These are phyloP conservation scores for Yamadazyma sp. DNA, from an alignment of 1,139 yeast genomes.

Conservation along the genomic window DNA sequence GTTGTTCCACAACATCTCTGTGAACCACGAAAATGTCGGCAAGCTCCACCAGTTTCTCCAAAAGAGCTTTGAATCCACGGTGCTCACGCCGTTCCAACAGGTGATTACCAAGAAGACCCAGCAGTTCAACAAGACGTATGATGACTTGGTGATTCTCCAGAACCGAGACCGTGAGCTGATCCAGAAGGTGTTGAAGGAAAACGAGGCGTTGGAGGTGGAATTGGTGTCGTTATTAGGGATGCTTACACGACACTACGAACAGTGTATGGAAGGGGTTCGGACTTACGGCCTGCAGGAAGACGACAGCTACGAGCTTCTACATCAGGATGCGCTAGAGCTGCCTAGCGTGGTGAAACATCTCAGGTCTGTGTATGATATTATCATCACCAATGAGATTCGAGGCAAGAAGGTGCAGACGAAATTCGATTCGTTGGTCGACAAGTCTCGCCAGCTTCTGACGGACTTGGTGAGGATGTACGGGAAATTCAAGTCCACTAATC, in stretches of 20 bases:
- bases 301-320: constrained; percentile 30
- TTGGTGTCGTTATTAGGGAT: constrained; percentile 69
- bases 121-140: constrained; percentile 21
- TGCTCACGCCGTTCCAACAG: constrained; percentile 17
- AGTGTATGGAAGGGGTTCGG: constrained; percentile 50
- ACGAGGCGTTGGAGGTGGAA: constrained; percentile 61
- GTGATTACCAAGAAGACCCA: constrained; percentile 17
- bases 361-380: constrained; percentile 36
- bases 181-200: constrained; percentile 33
- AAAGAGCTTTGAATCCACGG: constrained; percentile 16
- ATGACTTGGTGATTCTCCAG: constrained; percentile 20
- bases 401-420: constrained; percentile 24
- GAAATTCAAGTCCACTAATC: constrained; percentile 23
- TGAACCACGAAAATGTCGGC: constrained; percentile 28
- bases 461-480: constrained; percentile 13
- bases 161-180: constrained; percentile 15
- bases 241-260: constrained; percentile 80
- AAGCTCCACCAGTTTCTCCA: constrained; percentile 24
- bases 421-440: constrained; percentile 7
- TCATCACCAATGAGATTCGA: constrained; percentile 35
- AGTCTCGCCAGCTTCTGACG: constrained; percentile 3
- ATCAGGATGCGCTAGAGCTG: constrained; percentile 34
- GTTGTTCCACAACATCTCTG: constrained; percentile 27
- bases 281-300: constrained; percentile 12
- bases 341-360: constrained; percentile 31